A percentile compares a stretch with the other conserved stretches of the same genome.
Conservation (phyloP, 2,329 filamentous ascomycete genomes). For the Exophiala sp. region DNA sequence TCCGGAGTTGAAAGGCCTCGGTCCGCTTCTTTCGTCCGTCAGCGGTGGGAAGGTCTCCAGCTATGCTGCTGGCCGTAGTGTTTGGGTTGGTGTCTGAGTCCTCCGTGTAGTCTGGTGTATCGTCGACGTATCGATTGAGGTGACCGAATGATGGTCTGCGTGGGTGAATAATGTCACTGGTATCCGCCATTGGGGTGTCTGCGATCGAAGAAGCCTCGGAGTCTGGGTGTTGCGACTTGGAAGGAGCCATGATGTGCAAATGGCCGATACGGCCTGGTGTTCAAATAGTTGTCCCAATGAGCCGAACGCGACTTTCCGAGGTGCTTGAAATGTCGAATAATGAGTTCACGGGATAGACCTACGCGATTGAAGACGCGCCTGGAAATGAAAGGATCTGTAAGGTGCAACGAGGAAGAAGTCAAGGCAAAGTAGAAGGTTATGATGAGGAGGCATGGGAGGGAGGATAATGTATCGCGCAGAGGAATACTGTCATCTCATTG, state of each 20-base stretch:
- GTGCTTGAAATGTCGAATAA: not conserved
- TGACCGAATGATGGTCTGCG: constrained; percentile 28
- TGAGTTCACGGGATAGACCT: not conserved
- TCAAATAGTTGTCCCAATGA: constrained; percentile 16
- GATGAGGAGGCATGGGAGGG: not conserved
- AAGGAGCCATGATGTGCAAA: constrained; percentile 40
- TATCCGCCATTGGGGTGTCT: constrained; percentile 48
- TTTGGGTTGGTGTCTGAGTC: constrained; percentile 64
- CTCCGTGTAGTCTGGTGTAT: constrained; percentile 61
- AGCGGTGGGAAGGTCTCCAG: constrained; percentile 61
- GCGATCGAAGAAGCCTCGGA: constrained; percentile 42
- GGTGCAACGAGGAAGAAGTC: not conserved
- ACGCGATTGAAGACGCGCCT: constrained; percentile 1
- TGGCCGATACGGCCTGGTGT: constrained; percentile 18
- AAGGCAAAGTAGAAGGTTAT: constrained; percentile 10
- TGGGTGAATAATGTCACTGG: constrained; percentile 20
- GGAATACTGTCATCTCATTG: not conserved
- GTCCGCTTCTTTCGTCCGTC: constrained; percentile 84
- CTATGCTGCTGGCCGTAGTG: constrained; percentile 76
- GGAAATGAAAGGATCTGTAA: not conserved
- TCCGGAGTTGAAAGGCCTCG: constrained; percentile 82
- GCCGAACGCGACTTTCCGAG: constrained; percentile 13
- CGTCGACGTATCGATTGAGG: constrained; percentile 45
- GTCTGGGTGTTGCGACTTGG: constrained; percentile 32
- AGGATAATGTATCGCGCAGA: constrained; percentile 1